Evolutionary conservation across 2,329 filamentous ascomycete species (phyloP).

Genomic region (Gaeumannomyces tritici): DNA sequence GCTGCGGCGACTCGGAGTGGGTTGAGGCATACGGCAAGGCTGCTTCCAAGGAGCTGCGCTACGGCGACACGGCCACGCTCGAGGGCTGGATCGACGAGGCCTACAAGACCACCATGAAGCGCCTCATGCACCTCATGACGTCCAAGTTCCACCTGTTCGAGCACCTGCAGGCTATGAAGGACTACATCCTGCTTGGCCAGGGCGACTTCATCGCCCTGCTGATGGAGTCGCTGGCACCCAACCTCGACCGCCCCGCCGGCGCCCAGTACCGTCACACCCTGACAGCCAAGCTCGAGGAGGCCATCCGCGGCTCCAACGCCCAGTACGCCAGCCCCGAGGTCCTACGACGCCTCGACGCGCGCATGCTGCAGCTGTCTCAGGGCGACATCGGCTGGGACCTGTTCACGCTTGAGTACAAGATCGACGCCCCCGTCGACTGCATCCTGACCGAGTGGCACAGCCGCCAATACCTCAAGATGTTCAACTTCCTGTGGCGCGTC

Average conservation of each 20-base stretch:
- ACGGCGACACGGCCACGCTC: conserved; percentile 85
- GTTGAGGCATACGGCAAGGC: conserved; percentile 92
- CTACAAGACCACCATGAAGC: conserved; percentile 96
- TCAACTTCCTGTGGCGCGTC: conserved; percentile 98
- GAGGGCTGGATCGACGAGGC: conserved; percentile 93
- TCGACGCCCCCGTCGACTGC: conserved; percentile 91
- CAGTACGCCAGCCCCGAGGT: conserved; percentile 93
- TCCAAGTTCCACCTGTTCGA: conserved; percentile 92
- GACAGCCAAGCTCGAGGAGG: conserved; percentile 95
- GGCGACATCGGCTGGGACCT: conserved; percentile 99
- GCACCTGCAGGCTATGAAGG: conserved; percentile 84
- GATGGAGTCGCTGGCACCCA: conserved; percentile 91
- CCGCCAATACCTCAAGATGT: conserved; percentile 95
- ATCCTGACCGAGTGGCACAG: conserved; percentile 94
- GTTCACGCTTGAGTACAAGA: conserved; percentile 97
- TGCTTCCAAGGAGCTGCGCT: conserved; percentile 82
- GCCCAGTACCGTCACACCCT: conserved; percentile 94
- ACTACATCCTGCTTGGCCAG: conserved; percentile 87
- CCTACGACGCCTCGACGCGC: conserved; percentile 82
- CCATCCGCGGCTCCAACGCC: conserved; percentile 92
- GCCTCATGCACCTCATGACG: conserved; percentile 86
- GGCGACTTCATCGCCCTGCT: conserved; percentile 95
- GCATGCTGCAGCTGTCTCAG: conserved; percentile 93
- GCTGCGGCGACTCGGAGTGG: conserved; percentile 88
- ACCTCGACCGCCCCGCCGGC: conserved; percentile 90